These are phyloP conservation scores for Tulasnella sp. DNA, from an alignment of 768 basidiomycete species.

Conservation along the genomic window DNA sequence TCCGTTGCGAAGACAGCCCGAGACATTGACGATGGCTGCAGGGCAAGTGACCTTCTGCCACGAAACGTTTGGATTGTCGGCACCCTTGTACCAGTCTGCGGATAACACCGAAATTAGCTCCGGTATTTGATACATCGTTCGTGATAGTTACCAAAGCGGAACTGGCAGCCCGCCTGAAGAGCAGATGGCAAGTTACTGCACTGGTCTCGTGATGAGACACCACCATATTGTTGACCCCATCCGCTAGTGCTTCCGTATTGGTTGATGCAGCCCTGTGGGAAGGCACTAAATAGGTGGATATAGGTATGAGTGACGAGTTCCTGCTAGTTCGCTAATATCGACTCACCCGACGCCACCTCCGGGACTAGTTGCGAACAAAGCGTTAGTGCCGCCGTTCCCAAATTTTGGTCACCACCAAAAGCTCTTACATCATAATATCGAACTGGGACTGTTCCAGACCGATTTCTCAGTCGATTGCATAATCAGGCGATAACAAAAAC, in stretches of 20 bases:
- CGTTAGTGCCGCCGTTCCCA: not conserved
- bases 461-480: not conserved
- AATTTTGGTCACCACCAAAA: not conserved
- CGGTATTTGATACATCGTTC: not conserved
- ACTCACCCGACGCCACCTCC: constrained; percentile 40
- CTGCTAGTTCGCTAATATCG: not conserved
- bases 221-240: constrained; percentile 25
- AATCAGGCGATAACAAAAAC: not conserved
- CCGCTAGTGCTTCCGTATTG: constrained; percentile 38
- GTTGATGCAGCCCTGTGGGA: constrained; percentile 39
- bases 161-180: constrained; percentile 41
- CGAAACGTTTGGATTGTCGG: constrained; percentile 37
- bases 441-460: not conserved
- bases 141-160: constrained; percentile 36
- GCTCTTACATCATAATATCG: constrained; percentile 33
- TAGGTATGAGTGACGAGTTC: not conserved
- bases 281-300: not conserved
- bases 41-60: constrained; percentile 41
- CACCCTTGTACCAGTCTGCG: constrained; percentile 38
- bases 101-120: not conserved
- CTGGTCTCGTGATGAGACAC: constrained; percentile 38
- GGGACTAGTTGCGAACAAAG: constrained; percentile 16
- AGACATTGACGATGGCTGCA: constrained; percentile 38
- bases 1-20: constrained; percentile 36
- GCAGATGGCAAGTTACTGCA: constrained; percentile 40